phyloP scores from a whole-genome alignment of 352 stramenopile genomes.

The Phytophthora sp. region DNA sequence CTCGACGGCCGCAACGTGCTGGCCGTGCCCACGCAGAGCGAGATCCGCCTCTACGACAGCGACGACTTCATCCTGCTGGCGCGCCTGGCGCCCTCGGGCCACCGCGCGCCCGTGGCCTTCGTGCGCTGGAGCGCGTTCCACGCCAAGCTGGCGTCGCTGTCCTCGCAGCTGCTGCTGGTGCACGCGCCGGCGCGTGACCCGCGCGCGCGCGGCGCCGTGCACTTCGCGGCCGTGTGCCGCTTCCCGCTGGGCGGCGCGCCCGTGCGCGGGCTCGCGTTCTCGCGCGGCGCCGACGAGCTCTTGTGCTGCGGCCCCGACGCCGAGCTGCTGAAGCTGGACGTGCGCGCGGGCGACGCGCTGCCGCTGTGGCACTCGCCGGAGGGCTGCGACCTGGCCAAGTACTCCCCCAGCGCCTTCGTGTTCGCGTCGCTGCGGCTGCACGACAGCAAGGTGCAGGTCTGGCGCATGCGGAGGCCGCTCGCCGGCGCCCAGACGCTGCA shows the following conservation, averaged over 20 bases:
- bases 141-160: constrained; percentile 79
- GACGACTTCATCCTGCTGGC: constrained; percentile 84
- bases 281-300: constrained; percentile 61
- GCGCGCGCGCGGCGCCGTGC: constrained; percentile 36
- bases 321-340: constrained; percentile 62
- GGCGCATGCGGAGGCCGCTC: constrained; percentile 46
- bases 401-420: constrained; percentile 74
- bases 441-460: constrained; percentile 54
- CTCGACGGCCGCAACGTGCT: constrained; percentile 86
- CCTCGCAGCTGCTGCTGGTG: constrained; percentile 61
- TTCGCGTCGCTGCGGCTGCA: constrained; percentile 55
- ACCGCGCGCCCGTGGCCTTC: constrained; percentile 59
- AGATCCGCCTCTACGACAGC: constrained; percentile 83
- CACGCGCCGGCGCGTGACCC: constrained; percentile 61
- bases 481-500: constrained; percentile 20
- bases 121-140: constrained; percentile 83
- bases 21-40: constrained; percentile 65
- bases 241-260: constrained; percentile 21
- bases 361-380: constrained; percentile 33
- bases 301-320: constrained; percentile 47
- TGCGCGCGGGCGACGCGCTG: constrained; percentile 25
- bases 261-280: constrained; percentile 71
- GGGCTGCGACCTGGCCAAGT: constrained; percentile 64
- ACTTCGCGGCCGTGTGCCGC: constrained; percentile 55
- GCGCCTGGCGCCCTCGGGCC: constrained; percentile 61